Evolutionary conservation across 2,329 filamentous ascomycete species (phyloP), one percentile per base, ranked within the genome.

Genomic region (Apiospora malaysiana): DNA sequence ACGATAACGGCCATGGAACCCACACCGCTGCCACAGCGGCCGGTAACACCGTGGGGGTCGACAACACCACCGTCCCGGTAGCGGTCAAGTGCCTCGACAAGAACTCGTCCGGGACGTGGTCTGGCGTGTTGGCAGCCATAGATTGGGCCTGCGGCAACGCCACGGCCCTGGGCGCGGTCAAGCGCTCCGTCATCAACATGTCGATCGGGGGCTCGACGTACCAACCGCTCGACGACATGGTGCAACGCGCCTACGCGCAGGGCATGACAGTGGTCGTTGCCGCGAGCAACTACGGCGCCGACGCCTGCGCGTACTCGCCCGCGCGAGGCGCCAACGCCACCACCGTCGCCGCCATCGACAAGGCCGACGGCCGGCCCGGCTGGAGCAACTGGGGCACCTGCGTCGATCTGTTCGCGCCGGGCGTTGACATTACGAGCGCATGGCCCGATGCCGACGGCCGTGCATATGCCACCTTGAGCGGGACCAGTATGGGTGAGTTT

Each of bases 61-160:
- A 77, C 59, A 78, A 79, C 46, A 75, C 72, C 23, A 76, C 77
- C 16, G 72, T 71, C 16, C 74, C 74, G 10, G 74, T 79, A 27
- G 75, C 76, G 32, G 74, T 79, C 6, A 79, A 79, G 68, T 75
- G 78, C 12, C 47, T 78, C 21, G 72, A 76, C 40, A 43, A 72
- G 27, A 71, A 75, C 42, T 73, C 74, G 12, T 59, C 43, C 21
- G 76, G 75, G 14, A 72, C 59, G 9, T 73, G 71, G 73, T 76
- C 74, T 42, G 72, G 70, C 12, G 70, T 76, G 2, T 74, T 78
- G 40, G 74, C 72, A n/a, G 77, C 76, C 25, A 71, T 79, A 4
- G 71, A 76, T 25, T 79, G 77, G 77, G 77, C 76, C 16, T 76
- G 77, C n/a, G 72, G 75, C 8, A 74, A 78, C 63, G 77, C 77